Evolutionary conservation across 2,329 filamentous ascomycete genomes (phyloP), one percentile per base, ranked within the genome.

Genomic region (Biscogniauxia marginata): DNA sequence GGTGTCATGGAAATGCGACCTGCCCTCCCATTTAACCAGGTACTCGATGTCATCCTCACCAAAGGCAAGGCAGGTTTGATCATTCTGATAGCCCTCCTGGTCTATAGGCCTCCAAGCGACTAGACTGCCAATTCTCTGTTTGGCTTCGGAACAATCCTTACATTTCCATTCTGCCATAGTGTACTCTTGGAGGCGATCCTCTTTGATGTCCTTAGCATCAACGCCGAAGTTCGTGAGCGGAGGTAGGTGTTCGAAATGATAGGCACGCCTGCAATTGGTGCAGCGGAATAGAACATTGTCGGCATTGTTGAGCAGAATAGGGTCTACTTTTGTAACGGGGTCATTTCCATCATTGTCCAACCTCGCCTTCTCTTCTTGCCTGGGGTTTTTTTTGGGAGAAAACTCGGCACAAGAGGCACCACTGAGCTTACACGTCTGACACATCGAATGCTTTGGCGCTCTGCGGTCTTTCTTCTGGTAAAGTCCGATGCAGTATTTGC

Each of bases 11-110:
- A 87, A 88, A 67, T 97, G 96, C 0, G 93, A 96, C 54, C 84
- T 80, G 0, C 80, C 79, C 46, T 89, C 85, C 91, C 93, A 98
- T 70, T 95, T 96, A 65, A 99, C 76, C 2, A 99, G 82, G 67
- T 98, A 99, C 64, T 97, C 91, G 62, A 93, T 93, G n/a, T 89
- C 80, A 53, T 91, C 88, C 67, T 95, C 88, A 9, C 75, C 72
- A n/a, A 90, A 75, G 52, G 83, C 75, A 23, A 84, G 75, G 49
- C 80, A 79, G 1, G 77, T 75, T 52, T 80, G 76, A 1, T 81
- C 83, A 3, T 78, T 68, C 13, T 74, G 71, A 63, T 88, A 87
- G 1, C 73, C 74, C 11, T 84, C 77, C 21, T 82, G 75, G 63
- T 89, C 77, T 0, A 78, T 71, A 0, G 91, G 91, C 57, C 93